Evolutionary conservation across 2,329 filamentous ascomycete species (phyloP), one percentile per base, ranked within the genome.

Genomic region (Penicillium sp.): DNA sequence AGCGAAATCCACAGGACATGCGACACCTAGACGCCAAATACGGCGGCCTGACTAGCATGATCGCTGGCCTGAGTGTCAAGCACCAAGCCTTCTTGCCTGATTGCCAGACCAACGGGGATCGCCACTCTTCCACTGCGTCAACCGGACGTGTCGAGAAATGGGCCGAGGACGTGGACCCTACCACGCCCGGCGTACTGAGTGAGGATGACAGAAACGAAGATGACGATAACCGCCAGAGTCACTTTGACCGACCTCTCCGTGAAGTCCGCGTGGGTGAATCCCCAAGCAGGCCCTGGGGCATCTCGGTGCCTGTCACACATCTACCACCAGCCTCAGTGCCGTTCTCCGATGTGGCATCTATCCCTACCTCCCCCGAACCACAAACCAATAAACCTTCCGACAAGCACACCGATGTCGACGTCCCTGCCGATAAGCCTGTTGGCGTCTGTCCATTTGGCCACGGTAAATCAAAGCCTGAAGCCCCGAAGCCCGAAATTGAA

Each of bases 241-340:
- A 87, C 66, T 97, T 96, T 69, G 91, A 96, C 61, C 84, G 92
- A 41, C 86, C 89, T 0, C 73, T 97, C 48, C 90, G 93, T 68
- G 93, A 97, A 64, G 84, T 97, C 9, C 83, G 93, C n/a, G 86
- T 97, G 19, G 93, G 93, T 40, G 93, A 97, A 73, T 96, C 90
- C 13, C 93, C 93, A 5, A 96, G 89, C 71, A 82, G 93, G 41
- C 93, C 93, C 13, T 97, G 92, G 92, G 92, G 92, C 6, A 96
- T 97, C 48, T 84, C 85, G 5, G 87, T 97, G 0, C 92, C 92
- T 2, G 72, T 84, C 35, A 78, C 81, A 57, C 60, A 62, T 46
- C 57, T 59, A 36, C 55, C 60, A 16, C 64, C 70, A 43, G 61
- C 68, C 40, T 65, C 70, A 23, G 63, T 59, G 53, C 66, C 68